Conservation (phyloP, 2,329 filamentous ascomycete genomes). For the Lachnellula hyalina region DNA sequence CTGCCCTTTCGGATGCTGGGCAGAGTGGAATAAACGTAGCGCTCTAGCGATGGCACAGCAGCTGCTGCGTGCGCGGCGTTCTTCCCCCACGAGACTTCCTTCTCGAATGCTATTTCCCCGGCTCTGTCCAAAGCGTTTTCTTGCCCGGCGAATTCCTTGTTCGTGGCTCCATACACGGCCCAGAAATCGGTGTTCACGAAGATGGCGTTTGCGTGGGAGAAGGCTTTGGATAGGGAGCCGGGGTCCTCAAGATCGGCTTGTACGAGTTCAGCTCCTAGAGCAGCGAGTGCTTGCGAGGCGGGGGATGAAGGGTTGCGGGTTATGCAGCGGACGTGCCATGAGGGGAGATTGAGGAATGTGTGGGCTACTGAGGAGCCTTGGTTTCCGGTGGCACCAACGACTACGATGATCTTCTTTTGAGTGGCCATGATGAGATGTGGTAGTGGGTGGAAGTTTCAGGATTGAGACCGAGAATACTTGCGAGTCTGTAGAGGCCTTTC, state of each 20-base stretch:
- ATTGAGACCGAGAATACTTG: not conserved
- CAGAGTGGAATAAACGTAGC: constrained; percentile 38
- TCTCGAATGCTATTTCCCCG: constrained; percentile 15
- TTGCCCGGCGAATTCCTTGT: not conserved
- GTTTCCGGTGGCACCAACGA: constrained; percentile 55
- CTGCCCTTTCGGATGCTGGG: constrained; percentile 33
- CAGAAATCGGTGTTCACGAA: constrained; percentile 29
- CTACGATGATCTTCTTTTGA: constrained; percentile 42
- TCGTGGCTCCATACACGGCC: constrained; percentile 4
- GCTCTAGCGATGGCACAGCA: constrained; percentile 29
- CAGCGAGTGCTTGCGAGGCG: constrained; percentile 10
- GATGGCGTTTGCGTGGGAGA: constrained; percentile 22
- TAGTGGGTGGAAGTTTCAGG: not conserved
- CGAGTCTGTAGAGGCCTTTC: not conserved
- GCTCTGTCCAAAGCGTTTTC: not conserved
- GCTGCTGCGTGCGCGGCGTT: constrained; percentile 29
- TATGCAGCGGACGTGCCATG: constrained; percentile 28
- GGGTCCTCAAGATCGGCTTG: constrained; percentile 23
- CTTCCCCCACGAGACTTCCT: constrained; percentile 23
- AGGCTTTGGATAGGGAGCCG: constrained; percentile 20
- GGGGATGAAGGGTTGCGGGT: constrained; percentile 18
- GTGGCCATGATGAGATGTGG: constrained; percentile 7
- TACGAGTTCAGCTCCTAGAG: constrained; percentile 23
- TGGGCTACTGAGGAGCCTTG: constrained; percentile 53
- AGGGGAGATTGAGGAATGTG: constrained; percentile 15